These are phyloP conservation scores for Cyberlindnera petersonii DNA, from an alignment of 805 yeast species.

Conservation along the genomic window DNA sequence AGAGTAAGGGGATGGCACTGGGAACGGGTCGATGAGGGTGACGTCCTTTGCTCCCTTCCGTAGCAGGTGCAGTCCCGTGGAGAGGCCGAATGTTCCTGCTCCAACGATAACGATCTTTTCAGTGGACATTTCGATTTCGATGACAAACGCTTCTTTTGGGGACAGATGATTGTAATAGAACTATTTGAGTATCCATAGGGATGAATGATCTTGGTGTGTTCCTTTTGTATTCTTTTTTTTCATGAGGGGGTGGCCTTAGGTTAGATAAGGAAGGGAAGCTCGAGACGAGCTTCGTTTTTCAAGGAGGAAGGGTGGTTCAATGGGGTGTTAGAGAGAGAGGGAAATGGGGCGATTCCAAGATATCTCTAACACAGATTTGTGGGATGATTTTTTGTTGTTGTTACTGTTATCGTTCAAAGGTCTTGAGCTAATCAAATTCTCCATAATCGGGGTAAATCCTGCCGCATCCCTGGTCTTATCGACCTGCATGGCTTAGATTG, in stretches of 20 bases:
- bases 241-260: neutral
- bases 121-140: neutral
- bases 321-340: neutral
- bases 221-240: neutral
- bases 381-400: too few species aligned
- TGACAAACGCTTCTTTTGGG: too few species aligned
- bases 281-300: slow-evolving; percentile 1
- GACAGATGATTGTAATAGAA: neutral
- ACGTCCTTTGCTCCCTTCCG: slow-evolving; percentile 32
- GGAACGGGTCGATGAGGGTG: slow-evolving; percentile 31
- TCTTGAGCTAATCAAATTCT: too few species aligned
- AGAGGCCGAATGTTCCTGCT: slow-evolving; percentile 43
- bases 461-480: slow-evolving; percentile 1
- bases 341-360: neutral
- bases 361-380: too few species aligned
- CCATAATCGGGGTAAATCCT: too few species aligned
- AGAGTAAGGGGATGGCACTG: slow-evolving; percentile 34
- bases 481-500: too few species aligned
- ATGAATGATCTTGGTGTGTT: neutral
- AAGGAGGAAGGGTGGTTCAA: neutral
- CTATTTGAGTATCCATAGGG: neutral
- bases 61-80: slow-evolving; percentile 36
- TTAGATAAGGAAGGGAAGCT: slow-evolving; percentile 1
- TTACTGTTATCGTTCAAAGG: too few species aligned
- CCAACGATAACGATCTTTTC: slow-evolving; percentile 34